Evolutionary conservation across 2,329 filamentous ascomycete species (phyloP).

Genomic region (Neonectria faginata): DNA sequence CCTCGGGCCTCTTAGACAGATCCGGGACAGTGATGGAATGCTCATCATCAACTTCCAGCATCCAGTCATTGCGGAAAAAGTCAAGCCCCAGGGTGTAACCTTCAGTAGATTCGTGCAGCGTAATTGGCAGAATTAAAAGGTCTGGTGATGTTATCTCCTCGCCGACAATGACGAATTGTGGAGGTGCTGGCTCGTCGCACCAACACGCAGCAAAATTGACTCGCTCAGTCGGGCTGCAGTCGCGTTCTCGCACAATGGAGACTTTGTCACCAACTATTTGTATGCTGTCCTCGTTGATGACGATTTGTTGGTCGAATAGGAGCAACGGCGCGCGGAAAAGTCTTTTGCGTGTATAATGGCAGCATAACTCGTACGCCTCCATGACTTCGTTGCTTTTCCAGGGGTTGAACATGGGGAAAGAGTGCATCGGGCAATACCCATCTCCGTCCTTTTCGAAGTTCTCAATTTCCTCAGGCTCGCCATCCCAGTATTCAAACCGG

Average conservation of each 20-base stretch:
- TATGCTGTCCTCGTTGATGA: slow-evolving; percentile 13
- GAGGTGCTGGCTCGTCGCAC: background rate
- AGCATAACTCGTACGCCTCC: slow-evolving; percentile 10
- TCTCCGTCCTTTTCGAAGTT: slow-evolving; percentile 18
- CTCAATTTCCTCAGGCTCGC: slow-evolving; percentile 8
- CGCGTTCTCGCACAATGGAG: background rate
- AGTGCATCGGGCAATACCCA: slow-evolving; percentile 19
- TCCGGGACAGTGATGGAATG: slow-evolving; percentile 8
- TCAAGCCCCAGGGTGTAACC: slow-evolving; percentile 11
- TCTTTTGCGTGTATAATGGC: slow-evolving; percentile 4
- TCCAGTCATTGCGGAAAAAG: slow-evolving; percentile 26
- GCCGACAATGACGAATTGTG: slow-evolving; percentile 10
- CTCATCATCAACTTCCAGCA: slow-evolving; percentile 3
- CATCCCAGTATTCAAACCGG: slow-evolving; percentile 16
- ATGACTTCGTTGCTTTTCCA: slow-evolving; percentile 20
- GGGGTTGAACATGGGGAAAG: slow-evolving; percentile 23
- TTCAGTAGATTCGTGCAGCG: slow-evolving; percentile 4
- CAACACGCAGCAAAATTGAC: slow-evolving; percentile 24
- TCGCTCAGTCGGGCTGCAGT: background rate
- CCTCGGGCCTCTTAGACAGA: slow-evolving; percentile 11
- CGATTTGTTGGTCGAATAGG: slow-evolving; percentile 13
- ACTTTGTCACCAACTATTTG: slow-evolving; percentile 10
- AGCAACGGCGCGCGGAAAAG: slow-evolving; percentile 16
- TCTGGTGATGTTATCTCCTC: slow-evolving; percentile 8
- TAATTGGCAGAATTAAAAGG: slow-evolving; percentile 12